Evolutionary conservation across 768 basidiomycete genomes (phyloP).

Genomic region (Tulasnella sp.): DNA sequence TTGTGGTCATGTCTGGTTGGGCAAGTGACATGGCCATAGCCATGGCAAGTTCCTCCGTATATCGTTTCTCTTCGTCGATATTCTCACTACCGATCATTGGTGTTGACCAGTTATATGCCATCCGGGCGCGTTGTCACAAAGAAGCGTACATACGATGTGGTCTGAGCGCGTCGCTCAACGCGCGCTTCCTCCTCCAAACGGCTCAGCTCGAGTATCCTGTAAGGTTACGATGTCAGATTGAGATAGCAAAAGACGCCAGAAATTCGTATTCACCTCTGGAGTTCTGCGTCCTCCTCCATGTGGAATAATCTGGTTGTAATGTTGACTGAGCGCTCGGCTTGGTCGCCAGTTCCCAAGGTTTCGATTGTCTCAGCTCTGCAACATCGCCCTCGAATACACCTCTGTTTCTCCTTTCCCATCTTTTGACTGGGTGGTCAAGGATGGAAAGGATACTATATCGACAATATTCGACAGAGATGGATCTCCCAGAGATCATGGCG

Average conservation of each 20-base stretch:
- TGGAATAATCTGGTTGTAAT: not conserved
- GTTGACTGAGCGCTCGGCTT: no score
- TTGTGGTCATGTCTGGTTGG: not conserved
- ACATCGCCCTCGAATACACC: no score
- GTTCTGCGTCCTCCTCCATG: conserved; percentile 11
- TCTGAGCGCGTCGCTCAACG: not conserved
- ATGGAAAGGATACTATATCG: conserved; percentile 44
- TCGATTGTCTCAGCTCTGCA: no score
- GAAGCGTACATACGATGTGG: not conserved
- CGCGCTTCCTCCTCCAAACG: conserved; percentile 13
- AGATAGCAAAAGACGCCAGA: not conserved
- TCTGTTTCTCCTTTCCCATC: not conserved
- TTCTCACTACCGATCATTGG: not conserved
- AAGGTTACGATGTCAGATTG: not conserved
- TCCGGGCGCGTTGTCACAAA: no score
- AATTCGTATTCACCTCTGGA: not conserved
- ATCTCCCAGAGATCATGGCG: conserved; percentile 72
- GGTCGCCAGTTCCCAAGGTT: no score
- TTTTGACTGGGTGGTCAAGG: no score
- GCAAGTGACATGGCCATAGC: not conserved
- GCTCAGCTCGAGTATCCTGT: conserved; percentile 8
- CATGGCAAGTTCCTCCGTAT: not conserved
- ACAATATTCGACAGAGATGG: conserved; percentile 62
- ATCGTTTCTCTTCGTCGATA: not conserved
- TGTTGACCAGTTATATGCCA: no score